Base-by-base conservation (phyloP, 768 basidiomycete genomes). In the Tylopilus rubrobrunneus region DNA sequence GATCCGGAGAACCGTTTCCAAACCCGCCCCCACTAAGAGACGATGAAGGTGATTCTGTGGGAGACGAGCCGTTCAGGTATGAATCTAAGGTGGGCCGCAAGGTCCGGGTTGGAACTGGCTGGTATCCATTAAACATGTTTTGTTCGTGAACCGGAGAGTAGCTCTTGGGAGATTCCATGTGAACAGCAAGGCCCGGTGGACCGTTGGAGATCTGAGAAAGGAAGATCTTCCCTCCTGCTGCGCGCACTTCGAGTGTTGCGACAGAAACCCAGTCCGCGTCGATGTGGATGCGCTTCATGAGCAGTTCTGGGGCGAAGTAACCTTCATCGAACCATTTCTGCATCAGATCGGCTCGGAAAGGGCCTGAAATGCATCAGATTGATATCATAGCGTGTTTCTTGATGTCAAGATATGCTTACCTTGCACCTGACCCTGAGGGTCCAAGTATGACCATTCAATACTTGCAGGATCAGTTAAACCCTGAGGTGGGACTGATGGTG, bases 261-360 rank as follows among this genome's bases (percentile, higher is more conserved):
- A 91, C 82, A 45, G 85, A 73, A 48, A 74, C 79, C 86, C 86
- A 92, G 12, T 84, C 79, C 12, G 64, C 62, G 65, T 92, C 89
- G 48, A 87, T 58, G 56, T 81, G 77, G n/a, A 80, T 82, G 44
- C 93, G 84, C 66, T 87, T 91, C 83, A 95, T 86, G 33, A 89
- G 83, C 25, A 98, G 78, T 57, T 91, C 86, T 27, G 84, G 74
- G 9, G 82, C 75, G 64, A 98, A 98, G 71, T 95, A 98, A 15
- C 90, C 89, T 62, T 88, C 89, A 48, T 91, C 84, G 66, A 85
- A 86, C 94, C 94, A 97, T 64, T 90, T 90, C 73, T 96, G 93
- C 94, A 98, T 96, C 51, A 88, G 61, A 56, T 87, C 83, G 27
- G 91, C 92, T 43, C 79, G 80, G 78, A 96, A 98, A 6, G 94